A percentile compares a stretch with the other conserved stretches of the same genome.
Conservation (phyloP, 2,329 filamentous ascomycete species). For the Chaetomiaceae sp. region DNA sequence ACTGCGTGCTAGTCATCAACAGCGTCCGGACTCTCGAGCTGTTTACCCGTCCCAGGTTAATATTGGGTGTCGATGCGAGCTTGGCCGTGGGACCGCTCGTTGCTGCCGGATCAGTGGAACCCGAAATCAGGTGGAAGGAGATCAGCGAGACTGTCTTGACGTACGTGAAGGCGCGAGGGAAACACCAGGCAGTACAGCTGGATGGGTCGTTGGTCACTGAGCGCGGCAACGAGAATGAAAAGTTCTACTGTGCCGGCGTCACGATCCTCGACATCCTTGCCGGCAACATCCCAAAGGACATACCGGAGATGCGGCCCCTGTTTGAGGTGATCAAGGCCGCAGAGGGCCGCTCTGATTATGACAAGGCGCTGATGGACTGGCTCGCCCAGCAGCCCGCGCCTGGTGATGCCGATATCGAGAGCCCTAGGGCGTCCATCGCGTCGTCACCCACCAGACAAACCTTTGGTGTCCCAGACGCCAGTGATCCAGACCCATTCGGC, state of each 20-base stretch:
- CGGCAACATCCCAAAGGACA: conserved; percentile 51
- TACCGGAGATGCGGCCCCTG: conserved; percentile 55
- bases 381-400: conserved; percentile 66
- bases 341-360: conserved; percentile 74
- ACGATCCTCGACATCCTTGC: conserved; percentile 54
- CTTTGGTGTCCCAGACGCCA: conserved; percentile 73
- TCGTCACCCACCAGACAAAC: conserved; percentile 38
- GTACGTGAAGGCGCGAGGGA: conserved; percentile 56
- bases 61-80: conserved; percentile 75
- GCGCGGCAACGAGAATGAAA: conserved; percentile 56
- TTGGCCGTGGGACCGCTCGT: conserved; percentile 72
- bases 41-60: conserved; percentile 74
- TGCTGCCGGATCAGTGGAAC: conserved; percentile 47
- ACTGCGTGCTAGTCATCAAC: conserved; percentile 91
- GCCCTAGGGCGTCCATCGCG: conserved; percentile 33
- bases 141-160: conserved; percentile 53
- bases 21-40: conserved; percentile 77
- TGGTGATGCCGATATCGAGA: conserved; percentile 61
- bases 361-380: conserved; percentile 61
- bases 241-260: conserved; percentile 50
- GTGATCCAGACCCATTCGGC: conserved; percentile 89
- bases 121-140: conserved; percentile 49
- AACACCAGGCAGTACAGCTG: conserved; percentile 51
- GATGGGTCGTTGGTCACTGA: conserved; percentile 55
- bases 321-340: conserved; percentile 84